These are phyloP conservation scores for Urochloa ruziziensis DNA, from an alignment of 176 grass and related monocot species.

Conservation along the genomic window DNA sequence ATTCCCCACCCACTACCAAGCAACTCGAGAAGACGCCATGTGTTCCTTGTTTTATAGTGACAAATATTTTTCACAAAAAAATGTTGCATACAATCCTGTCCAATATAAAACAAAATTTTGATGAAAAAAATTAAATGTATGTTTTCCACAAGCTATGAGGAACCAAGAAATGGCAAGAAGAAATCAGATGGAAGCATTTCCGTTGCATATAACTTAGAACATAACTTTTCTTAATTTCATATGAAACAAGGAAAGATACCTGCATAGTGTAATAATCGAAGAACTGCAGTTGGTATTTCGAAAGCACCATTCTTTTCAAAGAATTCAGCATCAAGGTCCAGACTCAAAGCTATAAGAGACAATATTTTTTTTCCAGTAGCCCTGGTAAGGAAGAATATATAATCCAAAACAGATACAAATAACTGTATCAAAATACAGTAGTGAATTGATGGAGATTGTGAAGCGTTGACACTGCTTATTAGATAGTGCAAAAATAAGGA, in stretches of 20 bases:
- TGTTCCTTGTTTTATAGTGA: neutral
- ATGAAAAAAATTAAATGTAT: too few species aligned
- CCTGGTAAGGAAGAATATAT: constrained; percentile 21
- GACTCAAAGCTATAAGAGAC: constrained; percentile 65
- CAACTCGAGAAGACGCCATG: too few species aligned
- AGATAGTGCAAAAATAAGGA: neutral
- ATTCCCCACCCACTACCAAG: neutral
- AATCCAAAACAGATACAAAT: neutral
- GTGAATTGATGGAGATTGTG: too few species aligned
- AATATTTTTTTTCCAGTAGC: constrained; percentile 39
- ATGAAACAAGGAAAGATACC: neutral
- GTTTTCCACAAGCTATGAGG: too few species aligned
- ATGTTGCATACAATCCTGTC: neutral
- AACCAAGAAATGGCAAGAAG: neutral
- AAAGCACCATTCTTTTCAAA: constrained; percentile 45
- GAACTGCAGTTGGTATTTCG: constrained; percentile 19
- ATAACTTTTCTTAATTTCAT: neutral
- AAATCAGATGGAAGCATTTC: neutral
- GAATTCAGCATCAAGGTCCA: constrained; percentile 62
- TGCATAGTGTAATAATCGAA: constrained; percentile 65
- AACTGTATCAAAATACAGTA: neutral
- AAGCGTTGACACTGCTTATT: neutral
- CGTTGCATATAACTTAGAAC: neutral
- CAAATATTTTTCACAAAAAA: neutral
- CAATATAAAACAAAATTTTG: neutral